These are phyloP conservation scores for Paecilomyces fulvus DNA, from an alignment of 2,329 filamentous ascomycete species.

Conservation along the genomic window DNA sequence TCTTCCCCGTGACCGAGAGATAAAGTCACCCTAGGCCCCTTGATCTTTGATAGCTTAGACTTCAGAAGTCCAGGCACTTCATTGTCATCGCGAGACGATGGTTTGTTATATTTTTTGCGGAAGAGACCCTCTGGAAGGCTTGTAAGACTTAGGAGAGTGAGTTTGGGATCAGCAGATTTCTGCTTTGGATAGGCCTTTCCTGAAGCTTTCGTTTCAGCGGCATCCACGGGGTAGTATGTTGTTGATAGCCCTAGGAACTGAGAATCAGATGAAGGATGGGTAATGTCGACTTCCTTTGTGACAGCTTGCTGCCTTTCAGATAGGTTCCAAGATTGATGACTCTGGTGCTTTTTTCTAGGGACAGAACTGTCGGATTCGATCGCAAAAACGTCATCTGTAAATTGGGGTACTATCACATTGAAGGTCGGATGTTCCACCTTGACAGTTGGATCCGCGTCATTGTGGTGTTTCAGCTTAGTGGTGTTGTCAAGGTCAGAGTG, in stretches of 20 bases:
- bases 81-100: neutral
- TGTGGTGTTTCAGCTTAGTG: neutral
- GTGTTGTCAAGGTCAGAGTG: neutral
- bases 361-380: neutral
- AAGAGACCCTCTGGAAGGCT: neutral
- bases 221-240: conserved; percentile 16
- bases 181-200: conserved; percentile 12
- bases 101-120: neutral
- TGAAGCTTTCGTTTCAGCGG: conserved; percentile 9
- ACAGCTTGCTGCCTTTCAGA: neutral
- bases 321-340: neutral
- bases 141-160: conserved; percentile 2
- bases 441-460: neutral
- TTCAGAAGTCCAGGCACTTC: conserved; percentile 10
- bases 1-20: conserved; percentile 6
- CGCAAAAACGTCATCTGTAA: neutral
- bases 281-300: neutral
- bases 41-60: conserved; percentile 15
- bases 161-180: conserved; percentile 8
- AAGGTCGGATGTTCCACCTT: neutral
- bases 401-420: neutral
- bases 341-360: neutral
- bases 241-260: conserved; percentile 11
- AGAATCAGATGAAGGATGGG: neutral
- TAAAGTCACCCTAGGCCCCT: conserved; percentile 22